Evolutionary conservation across 805 yeast genomes (phyloP).

Genomic region (Kuraishia floccosa): DNA sequence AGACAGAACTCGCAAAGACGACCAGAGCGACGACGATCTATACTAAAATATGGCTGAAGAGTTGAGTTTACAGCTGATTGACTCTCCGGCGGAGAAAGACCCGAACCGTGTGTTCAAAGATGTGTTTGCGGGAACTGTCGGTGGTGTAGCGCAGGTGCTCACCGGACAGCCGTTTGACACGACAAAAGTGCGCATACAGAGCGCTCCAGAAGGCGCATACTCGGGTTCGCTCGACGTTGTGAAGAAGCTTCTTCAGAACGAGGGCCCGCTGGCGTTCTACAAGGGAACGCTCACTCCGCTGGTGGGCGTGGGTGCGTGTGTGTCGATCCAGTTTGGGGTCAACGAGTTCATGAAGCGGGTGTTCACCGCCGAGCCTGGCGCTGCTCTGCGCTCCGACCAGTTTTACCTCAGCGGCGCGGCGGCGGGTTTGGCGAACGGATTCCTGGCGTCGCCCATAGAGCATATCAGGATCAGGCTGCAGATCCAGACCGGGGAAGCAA

Average conservation of each 20-base stretch:
- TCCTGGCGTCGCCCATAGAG: slow-evolving; percentile 89
- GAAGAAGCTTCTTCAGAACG: slow-evolving; percentile 52
- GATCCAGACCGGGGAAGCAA: slow-evolving; percentile 57
- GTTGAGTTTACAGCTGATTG: background rate
- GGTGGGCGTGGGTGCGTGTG: slow-evolving; percentile 96
- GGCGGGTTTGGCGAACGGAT: slow-evolving; percentile 88
- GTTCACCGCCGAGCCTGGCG: slow-evolving; percentile 30
- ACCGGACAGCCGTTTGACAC: slow-evolving; percentile 97
- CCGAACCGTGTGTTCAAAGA: slow-evolving; percentile 52
- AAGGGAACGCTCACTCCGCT: slow-evolving; percentile 92
- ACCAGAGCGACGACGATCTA: too few relatives aligned
- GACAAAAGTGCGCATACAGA: slow-evolving; percentile 85
- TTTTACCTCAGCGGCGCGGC: slow-evolving; percentile 77
- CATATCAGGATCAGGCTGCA: slow-evolving; percentile 91
- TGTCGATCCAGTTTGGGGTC: slow-evolving; percentile 90
- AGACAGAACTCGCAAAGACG: too few relatives aligned
- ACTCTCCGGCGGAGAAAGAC: slow-evolving; percentile 8
- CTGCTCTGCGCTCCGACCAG: slow-evolving; percentile 41
- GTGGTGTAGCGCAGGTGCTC: slow-evolving; percentile 92
- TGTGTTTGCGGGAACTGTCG: slow-evolving; percentile 83
- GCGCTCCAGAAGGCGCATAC: slow-evolving; percentile 70
- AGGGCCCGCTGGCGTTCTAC: slow-evolving; percentile 78
- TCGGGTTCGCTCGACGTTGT: slow-evolving; percentile 71
- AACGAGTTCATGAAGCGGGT: slow-evolving; percentile 88
- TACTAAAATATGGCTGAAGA: background rate